A percentile compares a stretch with the other conserved stretches of the same genome.
Evolutionary conservation across 75 land plant species (phyloP).

Genomic region (Ceratopteris richardii): DNA sequence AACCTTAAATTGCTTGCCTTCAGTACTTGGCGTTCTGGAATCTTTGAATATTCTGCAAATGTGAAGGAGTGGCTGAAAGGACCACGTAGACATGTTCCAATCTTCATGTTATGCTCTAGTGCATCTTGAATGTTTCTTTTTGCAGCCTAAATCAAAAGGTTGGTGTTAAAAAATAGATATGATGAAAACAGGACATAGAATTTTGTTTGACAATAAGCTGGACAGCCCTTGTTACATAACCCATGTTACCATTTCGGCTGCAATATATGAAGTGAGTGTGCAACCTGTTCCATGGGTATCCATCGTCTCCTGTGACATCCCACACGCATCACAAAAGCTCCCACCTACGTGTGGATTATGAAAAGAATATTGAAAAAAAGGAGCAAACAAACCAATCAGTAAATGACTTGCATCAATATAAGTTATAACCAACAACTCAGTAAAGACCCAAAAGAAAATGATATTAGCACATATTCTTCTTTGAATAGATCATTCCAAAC

Average conservation of each 20-base stretch:
- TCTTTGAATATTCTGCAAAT: slow-evolving; percentile 17
- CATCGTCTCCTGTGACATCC: slow-evolving; percentile 49
- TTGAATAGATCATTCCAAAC: no score
- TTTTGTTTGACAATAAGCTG: slow-evolving; percentile 31
- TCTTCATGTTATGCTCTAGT: slow-evolving; percentile 46
- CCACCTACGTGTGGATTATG: slow-evolving; percentile 64
- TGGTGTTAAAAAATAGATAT: not conserved
- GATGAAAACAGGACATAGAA: not conserved
- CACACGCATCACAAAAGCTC: slow-evolving; percentile 49
- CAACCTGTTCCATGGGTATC: slow-evolving; percentile 98
- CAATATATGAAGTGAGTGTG: slow-evolving; percentile 82
- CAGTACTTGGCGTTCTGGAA: slow-evolving; percentile 13
- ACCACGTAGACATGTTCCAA: slow-evolving; percentile 76
- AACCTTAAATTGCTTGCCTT: slow-evolving; percentile 51
- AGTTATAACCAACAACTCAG: no score
- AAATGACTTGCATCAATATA: no score
- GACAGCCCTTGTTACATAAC: slow-evolving; percentile 49
- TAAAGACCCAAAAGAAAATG: no score
- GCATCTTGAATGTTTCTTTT: slow-evolving; percentile 58
- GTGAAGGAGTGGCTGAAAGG: slow-evolving; percentile 68
- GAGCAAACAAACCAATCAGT: no score
- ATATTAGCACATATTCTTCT: no score
- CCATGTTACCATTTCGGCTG: slow-evolving; percentile 91
- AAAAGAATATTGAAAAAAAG: no score
- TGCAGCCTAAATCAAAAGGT: slow-evolving; percentile 40